These are phyloP conservation scores for Serendipita sp. DNA, from an alignment of 768 basidiomycete genomes.

Conservation along the genomic window DNA sequence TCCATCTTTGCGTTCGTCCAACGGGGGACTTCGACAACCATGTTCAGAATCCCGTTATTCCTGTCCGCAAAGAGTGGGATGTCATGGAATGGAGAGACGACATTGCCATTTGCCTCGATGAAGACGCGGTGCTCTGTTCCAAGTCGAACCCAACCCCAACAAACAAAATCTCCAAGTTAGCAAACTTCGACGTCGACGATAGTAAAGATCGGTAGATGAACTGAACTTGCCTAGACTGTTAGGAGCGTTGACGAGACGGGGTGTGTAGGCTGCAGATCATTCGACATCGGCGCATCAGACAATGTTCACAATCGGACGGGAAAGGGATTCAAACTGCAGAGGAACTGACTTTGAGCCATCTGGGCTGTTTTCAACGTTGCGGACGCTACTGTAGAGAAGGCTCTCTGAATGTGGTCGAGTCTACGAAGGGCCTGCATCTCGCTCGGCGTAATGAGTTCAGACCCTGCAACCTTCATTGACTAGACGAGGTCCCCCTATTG, in stretches of 20 bases:
- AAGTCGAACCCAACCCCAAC: conserved; percentile 14
- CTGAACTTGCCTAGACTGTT: conserved; percentile 73
- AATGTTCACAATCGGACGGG: not conserved
- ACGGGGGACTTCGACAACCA: conserved; percentile 95
- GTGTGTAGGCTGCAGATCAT: conserved; percentile 28
- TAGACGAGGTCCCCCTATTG: not conserved
- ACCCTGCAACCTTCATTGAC: no score
- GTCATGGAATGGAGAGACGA: conserved; percentile 85
- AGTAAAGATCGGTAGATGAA: not conserved
- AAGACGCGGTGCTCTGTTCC: conserved; percentile 80
- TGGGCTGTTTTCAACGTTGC: not conserved
- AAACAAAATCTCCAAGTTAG: conserved; percentile 15
- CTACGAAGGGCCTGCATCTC: not conserved
- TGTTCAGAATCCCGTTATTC: conserved; percentile 91
- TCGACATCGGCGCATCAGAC: not conserved
- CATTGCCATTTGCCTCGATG: conserved; percentile 78
- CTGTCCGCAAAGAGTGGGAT: conserved; percentile 96
- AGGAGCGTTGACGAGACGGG: conserved; percentile 71
- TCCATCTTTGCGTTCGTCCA: conserved; percentile 99
- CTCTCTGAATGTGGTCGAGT: conserved; percentile 3
- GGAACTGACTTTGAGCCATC: conserved; percentile 4
- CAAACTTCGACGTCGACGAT: conserved; percentile 10
- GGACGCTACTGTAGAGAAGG: not conserved
- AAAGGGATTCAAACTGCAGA: not conserved
- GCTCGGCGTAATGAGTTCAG: not conserved